phyloP scores from a whole-genome alignment of 169 alveolate species.

The Plasmodium vinckei region DNA sequence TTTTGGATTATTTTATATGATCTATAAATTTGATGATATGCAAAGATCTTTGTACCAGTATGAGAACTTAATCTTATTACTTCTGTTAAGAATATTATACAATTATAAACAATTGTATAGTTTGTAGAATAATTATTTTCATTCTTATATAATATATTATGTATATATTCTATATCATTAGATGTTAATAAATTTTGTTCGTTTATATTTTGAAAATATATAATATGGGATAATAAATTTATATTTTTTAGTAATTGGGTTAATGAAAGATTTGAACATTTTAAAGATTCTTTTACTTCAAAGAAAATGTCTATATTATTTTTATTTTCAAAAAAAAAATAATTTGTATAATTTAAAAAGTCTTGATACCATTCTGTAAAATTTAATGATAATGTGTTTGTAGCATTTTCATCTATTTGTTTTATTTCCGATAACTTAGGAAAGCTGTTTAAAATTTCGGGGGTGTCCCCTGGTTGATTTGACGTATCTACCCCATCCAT shows the following conservation, averaged over 20 bases:
- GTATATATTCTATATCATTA: constrained; percentile 1
- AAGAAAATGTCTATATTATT: constrained; percentile 18
- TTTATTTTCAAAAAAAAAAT: constrained; percentile 33
- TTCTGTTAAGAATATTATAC: constrained; percentile 23
- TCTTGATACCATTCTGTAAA: background rate
- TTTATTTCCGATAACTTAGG: no score
- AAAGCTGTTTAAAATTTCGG: no score
- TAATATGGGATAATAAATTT: constrained; percentile 28
- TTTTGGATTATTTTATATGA: background rate
- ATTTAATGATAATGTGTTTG: no score
- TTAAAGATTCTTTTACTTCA: constrained; percentile 21
- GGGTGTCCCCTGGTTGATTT: no score
- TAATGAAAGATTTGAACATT: constrained; percentile 25
- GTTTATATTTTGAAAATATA: constrained; percentile 14
- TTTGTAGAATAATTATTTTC: constrained; percentile 14
- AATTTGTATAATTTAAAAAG: constrained; percentile 23
- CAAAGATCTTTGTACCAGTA: constrained; percentile 25
- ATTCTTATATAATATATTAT: constrained; percentile 31
- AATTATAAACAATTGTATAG: constrained; percentile 27
- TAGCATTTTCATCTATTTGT: no score
- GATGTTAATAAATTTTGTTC: constrained; percentile 48
- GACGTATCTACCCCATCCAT: no score
- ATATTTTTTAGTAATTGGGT: constrained; percentile 29
- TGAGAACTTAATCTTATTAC: constrained; percentile 55
- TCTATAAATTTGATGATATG: constrained; percentile 30